These are phyloP conservation scores for Porcisia hertigi DNA, from an alignment of 208 protist species.

Conservation along the genomic window DNA sequence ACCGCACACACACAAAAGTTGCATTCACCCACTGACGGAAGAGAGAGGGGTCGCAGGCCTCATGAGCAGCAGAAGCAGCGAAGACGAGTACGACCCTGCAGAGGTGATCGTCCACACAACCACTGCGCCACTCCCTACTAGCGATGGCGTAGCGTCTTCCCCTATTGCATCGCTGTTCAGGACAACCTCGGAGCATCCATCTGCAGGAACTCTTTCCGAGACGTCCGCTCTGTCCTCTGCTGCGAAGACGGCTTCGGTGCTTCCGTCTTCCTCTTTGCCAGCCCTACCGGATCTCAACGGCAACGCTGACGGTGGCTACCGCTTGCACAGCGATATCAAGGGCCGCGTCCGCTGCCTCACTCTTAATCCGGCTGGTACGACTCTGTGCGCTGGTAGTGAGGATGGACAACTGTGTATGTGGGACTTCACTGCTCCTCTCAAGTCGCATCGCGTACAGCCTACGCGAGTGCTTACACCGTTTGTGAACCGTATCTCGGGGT, in stretches of 20 bases:
- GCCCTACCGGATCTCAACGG: neutral
- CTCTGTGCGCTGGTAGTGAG: conserved; percentile 67
- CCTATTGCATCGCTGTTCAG: neutral
- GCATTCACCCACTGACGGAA: neutral
- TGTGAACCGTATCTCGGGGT: conserved; percentile 75
- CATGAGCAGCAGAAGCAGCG: conserved; percentile 37
- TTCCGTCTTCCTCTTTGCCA: neutral
- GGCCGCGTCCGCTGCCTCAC: conserved; percentile 61
- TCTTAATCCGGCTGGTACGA: conserved; percentile 47
- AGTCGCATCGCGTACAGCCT: conserved; percentile 42
- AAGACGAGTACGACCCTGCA: conserved; percentile 62
- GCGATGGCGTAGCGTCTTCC: neutral
- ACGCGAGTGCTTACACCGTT: conserved; percentile 82
- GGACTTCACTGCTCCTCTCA: conserved; percentile 56
- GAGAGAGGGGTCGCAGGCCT: neutral
- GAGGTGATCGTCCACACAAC: conserved; percentile 15
- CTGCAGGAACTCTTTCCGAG: neutral
- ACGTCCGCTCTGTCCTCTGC: no score
- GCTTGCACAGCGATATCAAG: conserved; percentile 50
- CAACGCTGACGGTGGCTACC: conserved; percentile 17
- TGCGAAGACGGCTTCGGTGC: neutral
- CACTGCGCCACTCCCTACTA: neutral
- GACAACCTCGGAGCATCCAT: neutral
- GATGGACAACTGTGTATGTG: conserved; percentile 81
- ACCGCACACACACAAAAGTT: neutral